Evolutionary conservation across 208 protist species (phyloP).

Genomic region (Trypanosoma mega): DNA sequence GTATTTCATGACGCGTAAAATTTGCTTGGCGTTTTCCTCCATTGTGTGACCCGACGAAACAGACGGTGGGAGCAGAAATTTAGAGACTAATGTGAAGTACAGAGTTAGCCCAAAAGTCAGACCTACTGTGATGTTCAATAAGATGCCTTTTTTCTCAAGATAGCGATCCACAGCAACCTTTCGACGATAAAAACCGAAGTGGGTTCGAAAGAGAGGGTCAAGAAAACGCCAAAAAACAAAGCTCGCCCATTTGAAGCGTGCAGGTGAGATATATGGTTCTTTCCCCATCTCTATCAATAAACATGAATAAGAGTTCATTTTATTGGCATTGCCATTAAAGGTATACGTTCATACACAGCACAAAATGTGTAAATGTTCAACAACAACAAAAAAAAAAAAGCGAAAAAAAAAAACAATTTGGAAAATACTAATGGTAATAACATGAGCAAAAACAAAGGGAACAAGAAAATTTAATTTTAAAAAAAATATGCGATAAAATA

Average conservation of each 20-base stretch:
- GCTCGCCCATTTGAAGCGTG: conserved; percentile 71
- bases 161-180: conserved; percentile 73
- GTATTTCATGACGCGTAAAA: conserved; percentile 55
- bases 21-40: conserved; percentile 58
- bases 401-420: background rate
- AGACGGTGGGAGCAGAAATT: conserved; percentile 33
- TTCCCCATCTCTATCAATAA: conserved; percentile 40
- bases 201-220: conserved; percentile 63
- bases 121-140: conserved; percentile 57
- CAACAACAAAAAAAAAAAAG: background rate
- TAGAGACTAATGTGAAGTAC: conserved; percentile 50
- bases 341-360: too few relatives aligned
- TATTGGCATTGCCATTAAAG: too few relatives aligned
- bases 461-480: background rate
- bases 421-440: background rate
- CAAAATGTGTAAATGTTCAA: too few relatives aligned
- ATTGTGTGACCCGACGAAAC: conserved; percentile 47
- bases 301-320: too few relatives aligned
- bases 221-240: conserved; percentile 78
- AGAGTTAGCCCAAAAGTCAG: conserved; percentile 57
- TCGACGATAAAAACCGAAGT: conserved; percentile 68
- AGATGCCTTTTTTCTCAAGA: conserved; percentile 66
- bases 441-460: conserved; percentile 10
- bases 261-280: conserved; percentile 47
- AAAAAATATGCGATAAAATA: conserved; percentile 6